These are phyloP conservation scores for Tillandsia leiboldiana DNA, from an alignment of 176 grass and related monocot species.

Conservation along the genomic window DNA sequence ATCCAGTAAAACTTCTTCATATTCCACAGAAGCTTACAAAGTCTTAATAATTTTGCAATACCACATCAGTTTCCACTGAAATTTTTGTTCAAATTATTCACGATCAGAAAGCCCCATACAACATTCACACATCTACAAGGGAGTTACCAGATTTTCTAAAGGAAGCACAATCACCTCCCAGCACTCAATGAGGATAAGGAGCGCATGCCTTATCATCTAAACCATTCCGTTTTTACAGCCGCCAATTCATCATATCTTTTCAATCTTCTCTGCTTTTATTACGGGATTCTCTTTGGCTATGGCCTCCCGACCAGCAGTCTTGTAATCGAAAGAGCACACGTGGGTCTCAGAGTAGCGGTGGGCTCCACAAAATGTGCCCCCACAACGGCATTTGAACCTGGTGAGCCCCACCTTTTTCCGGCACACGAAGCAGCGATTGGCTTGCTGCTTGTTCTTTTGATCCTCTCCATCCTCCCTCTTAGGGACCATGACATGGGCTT, in stretches of 20 bases:
- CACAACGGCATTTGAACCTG: constrained; percentile 65
- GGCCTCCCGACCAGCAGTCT: constrained; percentile 43
- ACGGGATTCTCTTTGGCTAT: constrained; percentile 69
- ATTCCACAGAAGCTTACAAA: too few relatives aligned
- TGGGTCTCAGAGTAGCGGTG: constrained; percentile 57
- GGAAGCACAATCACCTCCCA: neutral
- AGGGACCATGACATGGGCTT: neutral
- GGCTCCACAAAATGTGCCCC: constrained; percentile 46
- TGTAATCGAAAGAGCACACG: constrained; percentile 75
- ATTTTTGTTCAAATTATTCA: neutral
- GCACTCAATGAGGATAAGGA: neutral
- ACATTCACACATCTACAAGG: neutral
- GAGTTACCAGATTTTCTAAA: neutral
- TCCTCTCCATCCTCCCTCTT: neutral
- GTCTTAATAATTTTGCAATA: too few relatives aligned
- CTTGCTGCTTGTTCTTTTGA: constrained; percentile 23
- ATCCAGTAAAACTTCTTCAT: too few relatives aligned
- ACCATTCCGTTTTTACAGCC: neutral
- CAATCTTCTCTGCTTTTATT: constrained; percentile 64
- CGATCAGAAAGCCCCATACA: neutral
- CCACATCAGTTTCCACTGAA: neutral
- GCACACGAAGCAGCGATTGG: constrained; percentile 59
- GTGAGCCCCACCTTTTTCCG: constrained; percentile 56
- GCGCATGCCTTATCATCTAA: neutral
- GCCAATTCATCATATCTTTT: constrained; percentile 35